phyloP scores from a whole-genome alignment of 2,329 filamentous ascomycete genomes.

The Capronia coronata region DNA sequence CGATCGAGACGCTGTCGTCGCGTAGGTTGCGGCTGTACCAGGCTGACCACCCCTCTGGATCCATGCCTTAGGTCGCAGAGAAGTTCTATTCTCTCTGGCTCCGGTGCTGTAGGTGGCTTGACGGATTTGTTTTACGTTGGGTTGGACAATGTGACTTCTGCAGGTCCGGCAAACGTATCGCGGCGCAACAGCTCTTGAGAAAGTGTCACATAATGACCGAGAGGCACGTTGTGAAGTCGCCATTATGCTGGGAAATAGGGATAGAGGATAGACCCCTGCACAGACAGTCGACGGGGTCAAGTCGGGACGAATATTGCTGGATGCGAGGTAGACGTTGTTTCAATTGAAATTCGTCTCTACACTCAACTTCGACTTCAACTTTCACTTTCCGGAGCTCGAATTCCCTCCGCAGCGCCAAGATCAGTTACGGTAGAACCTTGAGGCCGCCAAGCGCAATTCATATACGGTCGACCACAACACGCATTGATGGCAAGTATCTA shows the following conservation, averaged over 20 bases:
- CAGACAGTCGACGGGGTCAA: too few relatives aligned
- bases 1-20: background rate
- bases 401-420: conserved; percentile 1
- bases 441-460: background rate
- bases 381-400: background rate
- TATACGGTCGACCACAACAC: background rate
- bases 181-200: conserved; percentile 1
- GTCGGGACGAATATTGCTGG: background rate
- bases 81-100: background rate
- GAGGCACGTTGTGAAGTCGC: conserved; percentile 11
- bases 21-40: background rate
- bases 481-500: background rate
- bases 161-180: conserved; percentile 20
- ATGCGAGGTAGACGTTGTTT: background rate
- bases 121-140: conserved; percentile 12
- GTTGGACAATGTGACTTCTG: conserved; percentile 9
- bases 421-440: background rate
- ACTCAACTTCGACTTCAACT: too few relatives aligned
- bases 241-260: conserved; percentile 1
- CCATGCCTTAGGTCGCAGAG: background rate
- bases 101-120: conserved; percentile 6
- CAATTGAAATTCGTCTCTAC: conserved; percentile 1
- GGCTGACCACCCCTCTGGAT: background rate
- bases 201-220: conserved; percentile 7
- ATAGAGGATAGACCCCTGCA: too few relatives aligned